Evolutionary conservation across 805 yeast species (phyloP).

Genomic region (Ogataea paraovalis): DNA sequence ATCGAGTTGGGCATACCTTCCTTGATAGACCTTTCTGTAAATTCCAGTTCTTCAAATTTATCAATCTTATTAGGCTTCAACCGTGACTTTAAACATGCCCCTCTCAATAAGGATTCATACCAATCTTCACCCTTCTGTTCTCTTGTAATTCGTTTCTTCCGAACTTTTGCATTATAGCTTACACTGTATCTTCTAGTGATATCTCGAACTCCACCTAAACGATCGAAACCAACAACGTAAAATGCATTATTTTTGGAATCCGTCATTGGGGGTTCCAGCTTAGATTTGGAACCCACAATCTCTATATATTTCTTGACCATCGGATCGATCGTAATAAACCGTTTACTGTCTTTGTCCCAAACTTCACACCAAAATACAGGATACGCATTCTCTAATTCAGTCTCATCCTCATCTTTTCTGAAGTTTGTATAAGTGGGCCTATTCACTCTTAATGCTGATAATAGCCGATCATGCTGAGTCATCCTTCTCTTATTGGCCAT

Average conservation of each 20-base stretch:
- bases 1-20: constrained; percentile 89
- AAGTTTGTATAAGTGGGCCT: constrained; percentile 17
- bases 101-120: constrained; percentile 48
- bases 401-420: constrained; percentile 6
- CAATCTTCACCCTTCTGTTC: constrained; percentile 55
- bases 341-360: constrained; percentile 69
- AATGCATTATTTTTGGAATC: constrained; percentile 56
- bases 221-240: constrained; percentile 77
- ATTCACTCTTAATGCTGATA: constrained; percentile 26
- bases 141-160: constrained; percentile 67
- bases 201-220: constrained; percentile 63
- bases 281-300: constrained; percentile 47
- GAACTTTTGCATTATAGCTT: constrained; percentile 65
- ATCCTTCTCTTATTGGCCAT: constrained; percentile 8
- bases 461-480: constrained; percentile 26
- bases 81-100: constrained; percentile 26
- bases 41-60: constrained; percentile 55
- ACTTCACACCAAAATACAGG: constrained; percentile 95
- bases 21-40: constrained; percentile 53
- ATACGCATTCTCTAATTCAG: constrained; percentile 26
- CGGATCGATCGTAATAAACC: constrained; percentile 89
- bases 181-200: constrained; percentile 81
- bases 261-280: constrained; percentile 59
- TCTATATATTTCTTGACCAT: constrained; percentile 61
- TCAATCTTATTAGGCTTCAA: constrained; percentile 34